These are phyloP conservation scores for Dothideomycetes sp. DNA, from an alignment of 2,329 filamentous ascomycete species.

Conservation along the genomic window DNA sequence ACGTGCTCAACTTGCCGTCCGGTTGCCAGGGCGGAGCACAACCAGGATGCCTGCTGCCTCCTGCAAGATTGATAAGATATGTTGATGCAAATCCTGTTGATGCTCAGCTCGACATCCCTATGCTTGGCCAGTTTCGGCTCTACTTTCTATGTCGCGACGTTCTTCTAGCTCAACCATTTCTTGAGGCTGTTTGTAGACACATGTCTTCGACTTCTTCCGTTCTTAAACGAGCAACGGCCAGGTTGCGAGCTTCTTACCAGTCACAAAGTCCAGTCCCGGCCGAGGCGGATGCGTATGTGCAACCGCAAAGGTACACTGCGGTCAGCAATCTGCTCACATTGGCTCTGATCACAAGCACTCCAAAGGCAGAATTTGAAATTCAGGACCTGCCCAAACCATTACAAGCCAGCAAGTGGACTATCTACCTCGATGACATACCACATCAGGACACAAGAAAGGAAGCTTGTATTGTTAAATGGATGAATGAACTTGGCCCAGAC, in stretches of 20 bases:
- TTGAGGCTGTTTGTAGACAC: constrained; percentile 47
- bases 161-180: constrained; percentile 43
- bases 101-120: constrained; percentile 65
- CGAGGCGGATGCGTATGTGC: constrained; percentile 53
- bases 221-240: constrained; percentile 43
- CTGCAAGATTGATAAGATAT: constrained; percentile 61
- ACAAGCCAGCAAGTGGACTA: constrained; percentile 57
- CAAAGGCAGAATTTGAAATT: constrained; percentile 54
- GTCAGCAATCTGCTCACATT: constrained; percentile 61
- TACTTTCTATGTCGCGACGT: constrained; percentile 61
- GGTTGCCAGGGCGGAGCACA: not conserved
- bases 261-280: constrained; percentile 46
- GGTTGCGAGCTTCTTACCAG: constrained; percentile 51
- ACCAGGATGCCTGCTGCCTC: constrained; percentile 42
- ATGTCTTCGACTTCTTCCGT: constrained; percentile 46
- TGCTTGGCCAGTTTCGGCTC: constrained; percentile 66
- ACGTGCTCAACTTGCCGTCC: constrained; percentile 43
- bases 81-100: constrained; percentile 71
- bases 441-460: constrained; percentile 41
- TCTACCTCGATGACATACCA: constrained; percentile 59
- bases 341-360: constrained; percentile 54
- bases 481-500: constrained; percentile 44
- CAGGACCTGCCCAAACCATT: constrained; percentile 51
- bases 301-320: constrained; percentile 57
- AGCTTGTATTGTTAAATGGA: constrained; percentile 57